phyloP scores from a whole-genome alignment of 345 rosid species.

The Rhizophora apiculata region DNA sequence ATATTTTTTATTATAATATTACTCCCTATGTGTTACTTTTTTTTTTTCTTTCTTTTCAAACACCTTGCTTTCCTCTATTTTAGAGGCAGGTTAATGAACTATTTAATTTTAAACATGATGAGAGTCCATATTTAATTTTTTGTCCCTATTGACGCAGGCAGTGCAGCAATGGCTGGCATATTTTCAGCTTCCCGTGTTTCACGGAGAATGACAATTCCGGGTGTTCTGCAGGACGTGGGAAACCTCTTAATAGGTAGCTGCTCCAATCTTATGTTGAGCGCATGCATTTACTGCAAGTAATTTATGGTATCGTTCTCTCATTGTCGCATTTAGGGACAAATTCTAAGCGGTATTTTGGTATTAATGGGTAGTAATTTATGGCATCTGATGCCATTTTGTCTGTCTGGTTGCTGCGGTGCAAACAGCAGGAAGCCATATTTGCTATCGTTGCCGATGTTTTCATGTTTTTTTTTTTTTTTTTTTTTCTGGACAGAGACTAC shows the following conservation, averaged over 20 bases:
- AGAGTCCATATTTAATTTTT: neutral
- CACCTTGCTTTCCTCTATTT: too few relatives aligned
- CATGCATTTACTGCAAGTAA: slow-evolving; percentile 72
- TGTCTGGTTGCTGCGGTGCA: too few relatives aligned
- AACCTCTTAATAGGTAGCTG: slow-evolving; percentile 76
- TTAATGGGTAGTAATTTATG: slow-evolving; percentile 1
- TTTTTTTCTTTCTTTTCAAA: too few relatives aligned
- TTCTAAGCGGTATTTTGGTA: slow-evolving; percentile 26
- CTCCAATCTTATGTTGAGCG: slow-evolving; percentile 74
- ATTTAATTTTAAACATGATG: too few relatives aligned
- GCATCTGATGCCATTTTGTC: too few relatives aligned
- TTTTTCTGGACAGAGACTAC: too few relatives aligned
- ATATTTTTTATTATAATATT: too few relatives aligned
- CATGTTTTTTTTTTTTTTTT: too few relatives aligned
- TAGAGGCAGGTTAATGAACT: too few relatives aligned
- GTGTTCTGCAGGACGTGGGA: slow-evolving; percentile 82
- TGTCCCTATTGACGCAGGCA: slow-evolving; percentile 71
- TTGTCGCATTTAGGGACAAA: neutral
- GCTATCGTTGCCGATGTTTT: too few relatives aligned
- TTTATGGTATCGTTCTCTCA: neutral
- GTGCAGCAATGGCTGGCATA: slow-evolving; percentile 67
- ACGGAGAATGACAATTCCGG: slow-evolving; percentile 80
- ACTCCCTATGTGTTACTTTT: too few relatives aligned
- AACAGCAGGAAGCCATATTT: too few relatives aligned
- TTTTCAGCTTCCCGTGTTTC: slow-evolving; percentile 76